Evolutionary conservation across 1,284 basidiomycete species (phyloP), one percentile per base, ranked within the genome.

Genomic region (Neonothopanus nambi): DNA sequence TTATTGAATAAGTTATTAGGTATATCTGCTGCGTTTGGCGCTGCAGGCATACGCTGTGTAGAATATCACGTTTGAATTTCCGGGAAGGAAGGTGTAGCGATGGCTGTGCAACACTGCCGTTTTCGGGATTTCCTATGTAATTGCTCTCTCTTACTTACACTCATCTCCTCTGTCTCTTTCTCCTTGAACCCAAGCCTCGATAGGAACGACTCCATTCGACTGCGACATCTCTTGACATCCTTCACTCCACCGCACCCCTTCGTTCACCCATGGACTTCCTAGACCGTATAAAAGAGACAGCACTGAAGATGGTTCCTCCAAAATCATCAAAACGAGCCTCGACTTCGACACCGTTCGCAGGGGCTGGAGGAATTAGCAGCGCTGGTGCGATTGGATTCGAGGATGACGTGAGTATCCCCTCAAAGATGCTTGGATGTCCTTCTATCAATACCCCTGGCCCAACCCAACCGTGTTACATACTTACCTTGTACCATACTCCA

Each of bases 341-440:
- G 28, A 63, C 75, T 48, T 42, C 49, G 28, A 63, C 75, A 50
- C 66, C 65, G 40, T 69, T 71, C 20, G 40, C 40, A 5, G 58
- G 75, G 44, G 69, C 73, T 23, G 73, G 73, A 51, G 85, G 86
- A 6, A 78, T 84, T 58, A 81, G 81, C 17, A 71, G 66, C 44
- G 72, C 67, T 57, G 80, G 79, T 62, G 84, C 83, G 7, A 78
- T 82, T 66, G 79, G 79, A n/a, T 81, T 82, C 57, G 78, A 86
- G 46, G 86, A 89, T 65, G 82, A 89, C 65, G 87, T 89, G 67
- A 77, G 87, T 68, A 45, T 52, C 41, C 49, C 51, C 50, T 39
- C 36, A 38, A 37, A 39, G 48, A 41, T 42, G 61, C 58, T 21
- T 36, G 28, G 30, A n/a, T 42, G 8, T 42, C 28, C 20, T 33